Base-by-base conservation (phyloP, 768 basidiomycete genomes). In the Mycena pura region DNA sequence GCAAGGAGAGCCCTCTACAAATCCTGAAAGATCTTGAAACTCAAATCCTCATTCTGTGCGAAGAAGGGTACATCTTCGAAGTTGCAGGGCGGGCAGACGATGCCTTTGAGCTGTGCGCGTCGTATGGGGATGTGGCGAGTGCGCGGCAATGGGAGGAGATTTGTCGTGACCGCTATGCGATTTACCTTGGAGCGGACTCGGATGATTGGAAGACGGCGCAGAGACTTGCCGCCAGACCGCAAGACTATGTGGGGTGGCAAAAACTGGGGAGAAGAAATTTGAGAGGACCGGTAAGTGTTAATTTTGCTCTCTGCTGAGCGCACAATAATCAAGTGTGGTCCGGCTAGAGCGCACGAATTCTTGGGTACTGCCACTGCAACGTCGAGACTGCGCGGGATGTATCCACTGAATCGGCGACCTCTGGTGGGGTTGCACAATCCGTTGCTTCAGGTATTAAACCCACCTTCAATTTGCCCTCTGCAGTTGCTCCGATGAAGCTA, bases 91-190 rank as follows among this genome's bases (percentile, higher is more conserved):
- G 54, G 9, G 60, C 60, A 31, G 21, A 56, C 39, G 48, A 56
- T 46, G 60, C 60, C 29, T 62, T 62, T 21, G 24, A 50, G 25
- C 31, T 62, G 22, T 62, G 60, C 34, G 60, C 60, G 13, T 44
- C 9, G 3, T 51, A 56, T 14, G 48, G 60, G 17, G 54, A 57
- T 51, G 60, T 48, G 9, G 54, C 22, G 9, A 62, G 49, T 25
- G 60, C 53, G 6, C 44, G 21, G 6, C 8, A 54, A 9, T 60
- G 59, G 59, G 59, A 48, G 32, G 52, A 1, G 22, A 47, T 60
- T 9, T 41, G 52, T 14, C 59, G 52, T 1, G 59, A 60, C 25
- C 19, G 29, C 8, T 7, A 54, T 48, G 45, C 28, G 6, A 0
- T 31, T 34, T 29, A 28, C 24, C 34, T 4, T 0, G 43, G 50